Conservation (phyloP, 257 asterid species). For the Galeopsis tetrahit region DNA sequence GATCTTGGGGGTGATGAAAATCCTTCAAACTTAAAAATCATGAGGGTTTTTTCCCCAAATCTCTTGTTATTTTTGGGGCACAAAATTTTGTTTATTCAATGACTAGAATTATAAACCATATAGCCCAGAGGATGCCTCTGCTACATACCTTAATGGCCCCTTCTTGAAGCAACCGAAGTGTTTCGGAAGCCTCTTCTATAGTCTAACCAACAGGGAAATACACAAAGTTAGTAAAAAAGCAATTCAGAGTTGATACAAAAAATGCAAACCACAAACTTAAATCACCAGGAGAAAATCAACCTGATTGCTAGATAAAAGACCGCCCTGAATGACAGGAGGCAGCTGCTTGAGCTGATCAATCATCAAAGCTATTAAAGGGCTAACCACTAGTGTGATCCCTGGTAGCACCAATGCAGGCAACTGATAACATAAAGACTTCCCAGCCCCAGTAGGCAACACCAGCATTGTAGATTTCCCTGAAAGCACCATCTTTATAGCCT, state of each 20-base stretch:
- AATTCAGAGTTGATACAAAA: background rate
- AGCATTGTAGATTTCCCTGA: constrained; percentile 76
- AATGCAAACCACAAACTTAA: constrained; percentile 12
- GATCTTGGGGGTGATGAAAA: background rate
- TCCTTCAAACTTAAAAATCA: background rate
- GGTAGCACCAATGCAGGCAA: constrained; percentile 78
- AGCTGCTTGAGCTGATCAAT: constrained; percentile 93
- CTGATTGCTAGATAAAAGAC: constrained; percentile 89
- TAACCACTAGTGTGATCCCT: constrained; percentile 83
- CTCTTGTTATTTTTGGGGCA: background rate
- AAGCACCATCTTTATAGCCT: constrained; percentile 88
- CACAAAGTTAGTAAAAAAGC: constrained; percentile 32
- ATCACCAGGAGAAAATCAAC: constrained; percentile 42
- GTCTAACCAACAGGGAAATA: constrained; percentile 55
- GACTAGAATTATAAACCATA: background rate
- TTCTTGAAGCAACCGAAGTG: constrained; percentile 69
- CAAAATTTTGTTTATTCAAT: background rate
- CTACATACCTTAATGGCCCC: constrained; percentile 67
- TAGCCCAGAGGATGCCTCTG: no score
- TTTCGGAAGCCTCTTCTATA: constrained; percentile 73
- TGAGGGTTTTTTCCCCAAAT: background rate
- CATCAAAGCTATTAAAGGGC: constrained; percentile 96
- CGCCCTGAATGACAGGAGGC: constrained; percentile 78
- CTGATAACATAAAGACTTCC: constrained; percentile 91
- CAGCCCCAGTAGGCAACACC: constrained; percentile 96